These are phyloP conservation scores for Turritis glabra DNA, from an alignment of 345 rosid genomes.

Conservation along the genomic window DNA sequence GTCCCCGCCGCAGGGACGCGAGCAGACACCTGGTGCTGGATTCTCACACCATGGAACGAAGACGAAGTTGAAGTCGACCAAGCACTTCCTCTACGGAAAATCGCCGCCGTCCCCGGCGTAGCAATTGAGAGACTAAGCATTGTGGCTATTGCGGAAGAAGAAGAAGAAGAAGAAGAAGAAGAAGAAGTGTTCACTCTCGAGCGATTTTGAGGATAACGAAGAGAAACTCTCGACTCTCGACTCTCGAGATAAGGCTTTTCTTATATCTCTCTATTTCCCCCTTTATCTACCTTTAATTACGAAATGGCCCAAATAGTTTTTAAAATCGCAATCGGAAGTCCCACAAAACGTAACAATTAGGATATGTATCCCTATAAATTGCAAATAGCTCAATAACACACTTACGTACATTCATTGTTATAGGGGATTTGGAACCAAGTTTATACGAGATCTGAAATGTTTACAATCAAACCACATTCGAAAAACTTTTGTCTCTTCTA, in stretches of 20 bases:
- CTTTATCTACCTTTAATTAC: background rate
- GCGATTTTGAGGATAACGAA: slow-evolving; percentile 31
- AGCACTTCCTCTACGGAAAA: slow-evolving; percentile 37
- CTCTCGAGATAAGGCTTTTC: slow-evolving; percentile 29
- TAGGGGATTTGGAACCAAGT: slow-evolving; percentile 1
- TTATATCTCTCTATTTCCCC: slow-evolving; percentile 25
- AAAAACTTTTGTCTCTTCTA: slow-evolving; percentile 27
- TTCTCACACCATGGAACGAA: slow-evolving; percentile 53
- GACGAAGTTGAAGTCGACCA: slow-evolving; percentile 36
- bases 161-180: slow-evolving; percentile 1
- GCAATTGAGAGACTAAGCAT: slow-evolving; percentile 65
- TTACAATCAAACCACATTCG: slow-evolving; percentile 37
- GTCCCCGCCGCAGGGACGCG: slow-evolving; percentile 26
- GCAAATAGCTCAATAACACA: background rate
- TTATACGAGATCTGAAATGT: slow-evolving; percentile 1
- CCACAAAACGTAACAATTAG: background rate
- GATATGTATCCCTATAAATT: background rate
- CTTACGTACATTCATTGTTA: background rate
- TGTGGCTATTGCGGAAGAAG: slow-evolving; percentile 32
- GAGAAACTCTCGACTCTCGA: background rate
- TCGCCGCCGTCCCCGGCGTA: slow-evolving; percentile 43
- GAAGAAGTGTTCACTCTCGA: background rate
- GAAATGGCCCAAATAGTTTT: background rate
- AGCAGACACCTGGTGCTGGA: slow-evolving; percentile 43
- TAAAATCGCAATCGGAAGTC: background rate